Evolutionary conservation across 805 yeast species (phyloP).

Genomic region (Kodamaea kakaduensis): DNA sequence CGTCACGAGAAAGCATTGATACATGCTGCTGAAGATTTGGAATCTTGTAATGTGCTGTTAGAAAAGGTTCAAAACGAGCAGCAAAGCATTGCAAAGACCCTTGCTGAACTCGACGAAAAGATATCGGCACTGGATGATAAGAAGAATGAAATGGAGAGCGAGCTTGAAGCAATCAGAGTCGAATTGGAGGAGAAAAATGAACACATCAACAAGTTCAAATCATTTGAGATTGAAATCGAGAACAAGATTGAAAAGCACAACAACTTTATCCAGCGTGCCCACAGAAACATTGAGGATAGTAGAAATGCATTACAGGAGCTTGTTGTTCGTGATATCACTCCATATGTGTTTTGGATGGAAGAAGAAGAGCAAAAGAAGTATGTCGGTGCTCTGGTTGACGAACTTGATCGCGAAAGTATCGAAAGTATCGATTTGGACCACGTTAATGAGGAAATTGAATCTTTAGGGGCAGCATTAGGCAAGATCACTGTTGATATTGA

Average conservation of each 20-base stretch:
- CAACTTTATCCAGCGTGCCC: constrained; percentile 31
- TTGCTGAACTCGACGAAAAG: constrained; percentile 28
- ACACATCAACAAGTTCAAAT: constrained; percentile 54
- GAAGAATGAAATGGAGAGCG: constrained; percentile 38
- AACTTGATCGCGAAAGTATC: constrained; percentile 50
- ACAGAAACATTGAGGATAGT: constrained; percentile 36
- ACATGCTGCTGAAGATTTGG: constrained; percentile 46
- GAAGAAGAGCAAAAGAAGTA: constrained; percentile 34
- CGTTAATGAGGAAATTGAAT: constrained; percentile 49
- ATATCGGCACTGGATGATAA: constrained; percentile 31
- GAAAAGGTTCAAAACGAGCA: constrained; percentile 19
- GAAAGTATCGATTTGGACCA: constrained; percentile 42
- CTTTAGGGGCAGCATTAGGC: constrained; percentile 52
- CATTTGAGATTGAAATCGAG: constrained; percentile 62
- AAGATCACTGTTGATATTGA: constrained; percentile 65
- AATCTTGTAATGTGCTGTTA: constrained; percentile 22
- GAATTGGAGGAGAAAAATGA: constrained; percentile 35
- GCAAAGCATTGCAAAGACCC: constrained; percentile 12
- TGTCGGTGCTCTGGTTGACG: constrained; percentile 37
- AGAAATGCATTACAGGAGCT: constrained; percentile 40
- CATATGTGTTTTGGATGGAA: constrained; percentile 49
- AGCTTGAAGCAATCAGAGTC: constrained; percentile 31
- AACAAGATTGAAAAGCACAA: constrained; percentile 59
- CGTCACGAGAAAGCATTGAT: constrained; percentile 48
- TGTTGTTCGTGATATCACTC: constrained; percentile 51